Evolutionary conservation across 2,329 filamentous ascomycete genomes (phyloP), one percentile per base, ranked within the genome.

Genomic region (Hymenoscyphus fraxineus): DNA sequence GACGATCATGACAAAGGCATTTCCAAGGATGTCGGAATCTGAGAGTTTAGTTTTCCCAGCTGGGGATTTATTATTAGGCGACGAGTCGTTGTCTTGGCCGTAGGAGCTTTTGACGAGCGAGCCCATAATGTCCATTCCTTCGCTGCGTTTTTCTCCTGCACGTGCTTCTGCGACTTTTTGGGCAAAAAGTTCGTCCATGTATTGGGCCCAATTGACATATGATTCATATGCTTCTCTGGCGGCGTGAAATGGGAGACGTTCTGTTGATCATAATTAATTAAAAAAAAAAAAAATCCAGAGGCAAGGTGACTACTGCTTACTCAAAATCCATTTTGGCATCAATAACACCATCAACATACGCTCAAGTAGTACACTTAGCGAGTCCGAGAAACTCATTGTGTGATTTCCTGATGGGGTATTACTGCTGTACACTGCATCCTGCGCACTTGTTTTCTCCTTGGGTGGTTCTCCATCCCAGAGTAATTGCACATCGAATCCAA

Each of bases 21-120:
- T 93, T 60, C 89, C 89, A 35, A 90, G 78, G 65, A 93, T 88
- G 63, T 93, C 89, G 4, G 82, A 81, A 67, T 87, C 84, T 5
- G 77, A 80, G n/a, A 89, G 76, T 78, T 83, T 82, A 77, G 83
- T 81, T 13, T 80, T 39, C 74, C 71, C 1, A 80, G n/a, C n/a
- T n/a, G n/a, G n/a, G n/a, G 76, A 35, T 81, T 78, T 16, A 80
- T 72, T 12, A 79, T 76, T 58, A 16, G 54, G n/a, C 16, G 19
- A 15, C 79, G 78, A 7, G 9, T 35, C n/a, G 61, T 51, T 64
- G 39, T 38, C 39, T 61, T 61, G 64, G 2, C 70, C 69, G 57
- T 76, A 79, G 41, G 81, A 77, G 40, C 80, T 80, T 69, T 78
- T 79, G 41, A 84, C 79, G n/a, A 85, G 71, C 3, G 81, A 78